Evolutionary conservation across 768 basidiomycete species (phyloP).

Genomic region (Russula abietina): DNA sequence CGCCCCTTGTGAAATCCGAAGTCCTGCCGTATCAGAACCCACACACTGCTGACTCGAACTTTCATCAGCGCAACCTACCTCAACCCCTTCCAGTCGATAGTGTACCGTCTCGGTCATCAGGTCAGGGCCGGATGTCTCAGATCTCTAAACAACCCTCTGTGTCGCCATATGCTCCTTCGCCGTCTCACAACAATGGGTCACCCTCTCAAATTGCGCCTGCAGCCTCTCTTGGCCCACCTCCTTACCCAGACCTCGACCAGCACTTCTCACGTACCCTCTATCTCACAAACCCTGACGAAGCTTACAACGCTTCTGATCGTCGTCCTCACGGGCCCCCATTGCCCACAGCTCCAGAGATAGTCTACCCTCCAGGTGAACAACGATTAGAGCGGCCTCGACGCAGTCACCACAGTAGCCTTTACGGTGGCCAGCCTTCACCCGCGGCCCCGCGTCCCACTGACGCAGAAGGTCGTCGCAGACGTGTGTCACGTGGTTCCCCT

Average conservation of each 20-base stretch:
- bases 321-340: neutral
- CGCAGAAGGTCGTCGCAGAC: neutral
- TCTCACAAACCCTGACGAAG: conserved; percentile 20
- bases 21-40: neutral
- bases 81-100: neutral
- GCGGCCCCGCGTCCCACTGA: neutral
- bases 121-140: neutral
- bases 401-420: neutral
- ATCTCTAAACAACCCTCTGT: neutral
- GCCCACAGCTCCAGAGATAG: neutral
- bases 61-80: neutral
- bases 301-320: neutral
- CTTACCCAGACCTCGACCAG: conserved; percentile 7
- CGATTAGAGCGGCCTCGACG: neutral
- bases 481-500: neutral
- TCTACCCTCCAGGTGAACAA: neutral
- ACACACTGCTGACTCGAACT: neutral
- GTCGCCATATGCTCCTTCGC: neutral
- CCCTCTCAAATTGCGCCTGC: neutral
- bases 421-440: neutral
- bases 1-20: neutral
- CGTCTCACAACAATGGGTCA: neutral
- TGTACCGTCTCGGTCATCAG: neutral
- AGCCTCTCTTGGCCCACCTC: neutral
- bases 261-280: conserved; percentile 16